These are phyloP conservation scores for Zymoseptoria tritici DNA, from an alignment of 2,329 filamentous ascomycete genomes.

Conservation along the genomic window DNA sequence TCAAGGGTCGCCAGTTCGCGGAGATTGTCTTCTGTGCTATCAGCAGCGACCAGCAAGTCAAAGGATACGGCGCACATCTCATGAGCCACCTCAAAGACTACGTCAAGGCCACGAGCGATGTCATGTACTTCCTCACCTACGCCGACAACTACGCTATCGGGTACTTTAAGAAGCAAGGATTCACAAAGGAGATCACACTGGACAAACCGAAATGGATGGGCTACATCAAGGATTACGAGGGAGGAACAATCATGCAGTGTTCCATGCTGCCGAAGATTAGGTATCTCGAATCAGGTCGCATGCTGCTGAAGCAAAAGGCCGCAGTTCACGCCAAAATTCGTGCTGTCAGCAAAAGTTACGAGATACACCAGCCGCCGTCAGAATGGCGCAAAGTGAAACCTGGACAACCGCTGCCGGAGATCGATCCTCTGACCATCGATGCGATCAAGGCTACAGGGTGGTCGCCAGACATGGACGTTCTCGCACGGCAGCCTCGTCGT, in stretches of 20 bases:
- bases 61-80: constrained; percentile 93
- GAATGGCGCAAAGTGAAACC: constrained; percentile 62
- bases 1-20: constrained; percentile 84
- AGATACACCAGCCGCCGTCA: constrained; percentile 75
- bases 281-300: constrained; percentile 85
- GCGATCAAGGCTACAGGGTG: constrained; percentile 88
- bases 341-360: constrained; percentile 80
- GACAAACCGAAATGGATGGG: constrained; percentile 94
- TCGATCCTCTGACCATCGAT: constrained; percentile 78
- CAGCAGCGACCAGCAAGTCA: constrained; percentile 95
- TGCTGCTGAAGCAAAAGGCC: constrained; percentile 97
- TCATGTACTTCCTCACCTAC: constrained; percentile 98
- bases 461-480: constrained; percentile 96
- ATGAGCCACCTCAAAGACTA: constrained; percentile 99
- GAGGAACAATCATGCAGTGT: constrained; percentile 98
- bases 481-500: constrained; percentile 88
- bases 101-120: constrained; percentile 89
- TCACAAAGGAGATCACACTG: constrained; percentile 95
- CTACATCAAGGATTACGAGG: constrained; percentile 99
- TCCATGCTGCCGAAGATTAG: constrained; percentile 92
- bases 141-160: constrained; percentile 98
- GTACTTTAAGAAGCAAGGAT: constrained; percentile 98
- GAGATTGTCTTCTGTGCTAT: constrained; percentile 99
- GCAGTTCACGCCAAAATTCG: constrained; percentile 91
- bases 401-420: constrained; percentile 52